A percentile compares a stretch with the other conserved stretches of the same genome.
phyloP scores from a whole-genome alignment of 352 stramenopile genomes.

The Blastocystis hominis region DNA sequence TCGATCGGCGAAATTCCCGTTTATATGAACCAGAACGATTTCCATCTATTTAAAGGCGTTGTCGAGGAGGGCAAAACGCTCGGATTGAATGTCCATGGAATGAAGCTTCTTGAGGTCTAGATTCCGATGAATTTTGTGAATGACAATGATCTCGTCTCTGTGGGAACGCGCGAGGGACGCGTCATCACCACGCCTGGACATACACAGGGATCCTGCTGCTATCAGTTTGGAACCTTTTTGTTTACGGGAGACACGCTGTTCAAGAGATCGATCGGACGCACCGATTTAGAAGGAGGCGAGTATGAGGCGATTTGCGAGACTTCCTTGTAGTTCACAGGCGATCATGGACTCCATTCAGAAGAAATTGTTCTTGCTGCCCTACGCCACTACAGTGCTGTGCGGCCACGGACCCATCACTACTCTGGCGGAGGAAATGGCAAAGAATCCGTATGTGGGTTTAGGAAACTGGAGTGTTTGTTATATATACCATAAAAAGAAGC shows the following conservation, averaged over 20 bases:
- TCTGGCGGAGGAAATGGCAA: not conserved
- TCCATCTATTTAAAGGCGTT: not conserved
- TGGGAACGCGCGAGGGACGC: not conserved
- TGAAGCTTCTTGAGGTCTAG: not conserved
- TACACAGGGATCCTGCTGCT: constrained; percentile 33
- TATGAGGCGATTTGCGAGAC: not conserved
- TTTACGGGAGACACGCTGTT: constrained; percentile 47
- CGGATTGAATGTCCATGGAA: not conserved
- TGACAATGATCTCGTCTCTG: not conserved
- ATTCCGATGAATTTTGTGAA: constrained; percentile 11
- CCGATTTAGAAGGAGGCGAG: not conserved
- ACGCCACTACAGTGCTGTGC: not conserved
- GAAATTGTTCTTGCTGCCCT: constrained; percentile 38
- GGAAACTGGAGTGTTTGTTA: constrained; percentile 9
- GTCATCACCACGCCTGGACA: not conserved
- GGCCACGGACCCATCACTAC: not conserved
- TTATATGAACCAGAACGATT: not conserved
- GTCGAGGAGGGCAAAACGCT: not conserved
- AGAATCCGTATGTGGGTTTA: constrained; percentile 30
- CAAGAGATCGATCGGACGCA: not conserved
- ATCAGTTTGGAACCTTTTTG: constrained; percentile 45
- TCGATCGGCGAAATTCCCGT: not conserved
- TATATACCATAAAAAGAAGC: not conserved
- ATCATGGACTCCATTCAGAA: constrained; percentile 11
- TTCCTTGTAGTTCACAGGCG: not conserved